Evolutionary conservation across 768 basidiomycete genomes (phyloP), one percentile per base, ranked within the genome.

Genomic region (Lactarius deliciosus): DNA sequence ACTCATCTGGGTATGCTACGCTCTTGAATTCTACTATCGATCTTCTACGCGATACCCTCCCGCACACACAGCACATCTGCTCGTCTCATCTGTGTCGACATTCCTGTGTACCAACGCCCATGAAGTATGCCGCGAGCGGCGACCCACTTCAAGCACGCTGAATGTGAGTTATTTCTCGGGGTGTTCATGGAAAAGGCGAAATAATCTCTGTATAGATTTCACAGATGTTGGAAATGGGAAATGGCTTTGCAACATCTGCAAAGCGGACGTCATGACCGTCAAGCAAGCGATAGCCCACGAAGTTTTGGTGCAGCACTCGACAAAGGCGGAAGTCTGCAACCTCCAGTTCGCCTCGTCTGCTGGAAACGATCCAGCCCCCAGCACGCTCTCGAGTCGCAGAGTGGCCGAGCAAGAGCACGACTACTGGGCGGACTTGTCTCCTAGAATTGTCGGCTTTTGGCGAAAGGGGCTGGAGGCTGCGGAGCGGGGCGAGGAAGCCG

Each of bases 231-330:
- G 72, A 36, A 67, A 69, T 34, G 68, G 69, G 41, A 73, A 73
- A 65, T 78, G 76, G 75, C 69, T 72, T 47, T 80, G 77, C 68
- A 75, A 73, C 53, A 60, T 73, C n/a, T 79, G 79, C 71, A 73
- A 68, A 40, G 61, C 69, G 3, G 71, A 73, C 22, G 72, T 74
- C 6, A 72, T 74, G 64, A 74, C 69, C 34, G 25, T 72, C 57
- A 69, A 74, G 57, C 74, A 72, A 2, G 79, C 78, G 8, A 38
- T 76, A 56, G 66, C 72, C 18, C 79, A 81, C 59, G 78, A 78
- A 64, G 69, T 60, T 28, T 72, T 65, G 34, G 72, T 65, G 6
- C 70, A 67, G 32, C 76, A 75, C 55, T 64, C 61, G 8, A 66
- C 40, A 18, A 63, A 68, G 38, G 67, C 70, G 22, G 64, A 68